phyloP scores from a whole-genome alignment of 2,329 filamentous ascomycete genomes.

The Botryotinia calthae region DNA sequence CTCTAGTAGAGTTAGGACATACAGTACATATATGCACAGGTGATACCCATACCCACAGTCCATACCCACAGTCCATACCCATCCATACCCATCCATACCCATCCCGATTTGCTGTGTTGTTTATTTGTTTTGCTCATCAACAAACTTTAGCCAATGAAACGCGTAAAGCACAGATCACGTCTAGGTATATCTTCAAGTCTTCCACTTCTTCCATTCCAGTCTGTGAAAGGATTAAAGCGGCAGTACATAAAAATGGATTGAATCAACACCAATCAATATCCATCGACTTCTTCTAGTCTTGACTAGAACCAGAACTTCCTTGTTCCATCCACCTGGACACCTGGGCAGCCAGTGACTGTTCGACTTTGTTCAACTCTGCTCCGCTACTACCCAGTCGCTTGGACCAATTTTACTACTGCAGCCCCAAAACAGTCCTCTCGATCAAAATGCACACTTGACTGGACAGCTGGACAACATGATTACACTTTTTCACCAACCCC shows the following conservation, averaged over 20 bases:
- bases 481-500: not conserved
- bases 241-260: not conserved
- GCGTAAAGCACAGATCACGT: not conserved
- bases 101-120: not conserved
- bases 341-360: not conserved
- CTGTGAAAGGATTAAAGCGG: not conserved
- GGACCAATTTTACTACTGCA: not conserved
- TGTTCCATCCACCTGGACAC: not conserved
- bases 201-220: too few relatives aligned
- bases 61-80: not conserved
- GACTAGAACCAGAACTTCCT: not conserved
- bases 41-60: not conserved
- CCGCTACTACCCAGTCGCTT: conserved; percentile 1
- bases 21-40: not conserved
- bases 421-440: not conserved
- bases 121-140: conserved; percentile 1
- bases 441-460: not conserved
- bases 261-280: not conserved
- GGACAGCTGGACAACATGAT: not conserved
- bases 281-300: not conserved
- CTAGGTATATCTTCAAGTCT: not conserved
- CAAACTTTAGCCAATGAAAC: not conserved
- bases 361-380: not conserved
- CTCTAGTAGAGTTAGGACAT: not conserved
- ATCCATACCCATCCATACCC: not conserved